Evolutionary conservation across 495 filamentous ascomycete species (phyloP).

Genomic region (Talaromyces thailandensis): DNA sequence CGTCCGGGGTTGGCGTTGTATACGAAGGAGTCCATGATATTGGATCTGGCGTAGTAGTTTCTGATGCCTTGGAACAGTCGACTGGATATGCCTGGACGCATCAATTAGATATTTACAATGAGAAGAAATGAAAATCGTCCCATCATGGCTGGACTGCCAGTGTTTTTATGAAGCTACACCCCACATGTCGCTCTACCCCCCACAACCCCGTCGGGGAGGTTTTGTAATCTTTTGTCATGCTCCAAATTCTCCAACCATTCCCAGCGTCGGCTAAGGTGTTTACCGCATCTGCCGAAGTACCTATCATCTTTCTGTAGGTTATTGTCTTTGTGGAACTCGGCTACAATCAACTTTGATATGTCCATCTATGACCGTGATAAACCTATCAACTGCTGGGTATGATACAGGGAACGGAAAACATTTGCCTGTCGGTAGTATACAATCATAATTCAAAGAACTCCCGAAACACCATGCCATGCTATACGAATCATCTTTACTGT

Average conservation of each 20-base stretch:
- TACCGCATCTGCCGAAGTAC: too few species aligned
- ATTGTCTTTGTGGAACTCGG: not conserved
- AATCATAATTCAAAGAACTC: not conserved
- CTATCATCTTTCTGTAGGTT: not conserved
- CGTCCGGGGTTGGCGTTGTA: constrained; percentile 52
- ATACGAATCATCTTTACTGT: not conserved
- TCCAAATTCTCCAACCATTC: not conserved
- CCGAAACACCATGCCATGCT: not conserved
- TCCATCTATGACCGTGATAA: not conserved
- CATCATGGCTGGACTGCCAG: not conserved
- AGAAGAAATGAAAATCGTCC: not conserved
- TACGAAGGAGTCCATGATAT: constrained; percentile 47
- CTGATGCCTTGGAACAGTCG: not conserved
- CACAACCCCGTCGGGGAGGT: not conserved
- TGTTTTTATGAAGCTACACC: not conserved
- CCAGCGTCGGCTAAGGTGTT: not conserved
- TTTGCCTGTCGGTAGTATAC: not conserved
- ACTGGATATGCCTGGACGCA: not conserved
- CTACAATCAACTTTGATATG: not conserved
- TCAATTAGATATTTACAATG: not conserved
- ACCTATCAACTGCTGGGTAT: not conserved
- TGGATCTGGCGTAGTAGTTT: not conserved
- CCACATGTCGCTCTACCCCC: not conserved
- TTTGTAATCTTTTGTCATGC: not conserved
- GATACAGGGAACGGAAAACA: not conserved